Percentiles rank a stretch among this genome's conserved stretches.
These are phyloP conservation scores for Lactifluus subvellereus DNA, from an alignment of 768 basidiomycete species.

Conservation along the genomic window DNA sequence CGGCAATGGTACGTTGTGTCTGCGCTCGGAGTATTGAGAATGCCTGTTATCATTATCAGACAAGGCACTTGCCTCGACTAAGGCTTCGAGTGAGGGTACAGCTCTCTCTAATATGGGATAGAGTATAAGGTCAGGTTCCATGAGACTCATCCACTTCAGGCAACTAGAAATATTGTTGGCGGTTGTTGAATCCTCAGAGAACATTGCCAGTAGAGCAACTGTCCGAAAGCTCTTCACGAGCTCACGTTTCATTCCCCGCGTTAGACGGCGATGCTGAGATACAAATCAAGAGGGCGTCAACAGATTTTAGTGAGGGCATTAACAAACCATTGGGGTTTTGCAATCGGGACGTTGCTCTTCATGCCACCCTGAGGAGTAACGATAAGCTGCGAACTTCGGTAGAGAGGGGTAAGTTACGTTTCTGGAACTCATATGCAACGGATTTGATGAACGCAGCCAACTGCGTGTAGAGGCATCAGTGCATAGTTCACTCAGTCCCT, in stretches of 20 bases:
- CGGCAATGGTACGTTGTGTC: constrained; percentile 81
- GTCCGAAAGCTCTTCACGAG: constrained; percentile 79
- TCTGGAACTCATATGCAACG: constrained; percentile 79
- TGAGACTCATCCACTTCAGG: constrained; percentile 72
- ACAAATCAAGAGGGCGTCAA: constrained; percentile 6
- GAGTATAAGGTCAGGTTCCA: constrained; percentile 84
- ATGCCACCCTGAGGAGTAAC: constrained; percentile 51
- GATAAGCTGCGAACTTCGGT: not conserved
- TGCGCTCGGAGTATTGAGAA: constrained; percentile 29
- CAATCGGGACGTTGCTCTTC: constrained; percentile 73
- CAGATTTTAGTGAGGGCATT: not conserved
- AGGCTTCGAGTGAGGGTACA: constrained; percentile 78
- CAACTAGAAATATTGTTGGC: constrained; percentile 73
- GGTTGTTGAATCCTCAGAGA: constrained; percentile 73
- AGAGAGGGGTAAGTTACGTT: constrained; percentile 40
- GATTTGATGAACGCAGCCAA: constrained; percentile 82
- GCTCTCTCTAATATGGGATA: constrained; percentile 78
- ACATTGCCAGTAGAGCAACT: constrained; percentile 83
- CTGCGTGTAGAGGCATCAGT: constrained; percentile 33
- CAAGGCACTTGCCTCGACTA: constrained; percentile 59
- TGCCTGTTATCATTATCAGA: not conserved
- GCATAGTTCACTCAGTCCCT: not conserved
- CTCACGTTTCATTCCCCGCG: constrained; percentile 71
- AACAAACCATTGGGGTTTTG: constrained; percentile 62
- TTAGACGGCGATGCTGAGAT: constrained; percentile 64